Conservation (phyloP, 345 rosid species). For the Gossypium mustelinum region DNA sequence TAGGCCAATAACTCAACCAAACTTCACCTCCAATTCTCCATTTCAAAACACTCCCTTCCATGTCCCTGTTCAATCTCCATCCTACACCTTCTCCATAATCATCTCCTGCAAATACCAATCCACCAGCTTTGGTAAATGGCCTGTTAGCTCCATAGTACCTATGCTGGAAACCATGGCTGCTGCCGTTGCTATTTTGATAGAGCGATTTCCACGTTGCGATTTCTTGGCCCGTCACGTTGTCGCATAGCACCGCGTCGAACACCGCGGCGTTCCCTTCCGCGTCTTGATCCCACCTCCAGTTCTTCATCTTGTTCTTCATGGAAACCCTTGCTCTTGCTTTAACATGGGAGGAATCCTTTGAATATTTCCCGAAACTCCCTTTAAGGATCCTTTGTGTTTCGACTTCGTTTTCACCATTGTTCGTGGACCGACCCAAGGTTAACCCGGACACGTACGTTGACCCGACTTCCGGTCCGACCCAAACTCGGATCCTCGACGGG, state of each 20-base stretch:
- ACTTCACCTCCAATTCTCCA: slow-evolving; percentile 82
- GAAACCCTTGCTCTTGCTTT: slow-evolving; percentile 50
- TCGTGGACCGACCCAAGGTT: slow-evolving; percentile 72
- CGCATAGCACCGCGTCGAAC: slow-evolving; percentile 61
- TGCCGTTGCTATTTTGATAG: background rate
- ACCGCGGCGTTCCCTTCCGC: slow-evolving; percentile 73
- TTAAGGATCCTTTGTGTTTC: slow-evolving; percentile 40
- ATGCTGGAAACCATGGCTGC: background rate
- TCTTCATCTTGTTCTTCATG: slow-evolving; percentile 47
- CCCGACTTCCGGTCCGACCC: slow-evolving; percentile 86
- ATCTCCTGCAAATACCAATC: slow-evolving; percentile 68
- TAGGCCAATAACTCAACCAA: slow-evolving; percentile 78
- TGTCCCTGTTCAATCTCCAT: slow-evolving; percentile 84
- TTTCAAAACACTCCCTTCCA: slow-evolving; percentile 89
- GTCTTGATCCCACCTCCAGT: slow-evolving; percentile 84
- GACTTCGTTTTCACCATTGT: slow-evolving; percentile 45
- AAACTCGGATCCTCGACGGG: slow-evolving; percentile 56
- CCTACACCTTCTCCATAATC: slow-evolving; percentile 62
- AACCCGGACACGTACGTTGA: slow-evolving; percentile 62
- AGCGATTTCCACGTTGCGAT: slow-evolving; percentile 23
- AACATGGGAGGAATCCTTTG: slow-evolving; percentile 34
- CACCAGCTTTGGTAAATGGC: slow-evolving; percentile 67
- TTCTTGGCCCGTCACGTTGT: slow-evolving; percentile 49
- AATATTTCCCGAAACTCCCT: slow-evolving; percentile 31
- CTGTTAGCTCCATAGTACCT: slow-evolving; percentile 32